Percentiles rank a stretch among this genome's conserved stretches.
phyloP scores from a whole-genome alignment of 192 early-diverging fungal species.

The Rhizophlyctis rosea region DNA sequence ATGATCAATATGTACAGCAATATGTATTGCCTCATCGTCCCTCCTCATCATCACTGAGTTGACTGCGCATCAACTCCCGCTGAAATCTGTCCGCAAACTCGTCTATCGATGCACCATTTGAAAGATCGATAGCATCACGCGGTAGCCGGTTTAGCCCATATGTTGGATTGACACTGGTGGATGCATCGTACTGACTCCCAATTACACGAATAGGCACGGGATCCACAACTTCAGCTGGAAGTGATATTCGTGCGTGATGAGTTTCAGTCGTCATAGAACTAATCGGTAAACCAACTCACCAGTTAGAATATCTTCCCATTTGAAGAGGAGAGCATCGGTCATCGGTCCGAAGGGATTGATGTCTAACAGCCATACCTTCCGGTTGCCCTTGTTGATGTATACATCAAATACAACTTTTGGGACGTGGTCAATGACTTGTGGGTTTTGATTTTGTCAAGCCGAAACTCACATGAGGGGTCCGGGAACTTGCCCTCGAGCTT shows the following conservation, averaged over 20 bases:
- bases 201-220: no score
- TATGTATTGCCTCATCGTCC: background rate
- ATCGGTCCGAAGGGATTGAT: slow-evolving; percentile 82
- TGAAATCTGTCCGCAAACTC: slow-evolving; percentile 58
- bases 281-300: no score
- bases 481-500: slow-evolving; percentile 63
- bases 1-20: no score
- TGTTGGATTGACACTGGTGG: slow-evolving; percentile 45
- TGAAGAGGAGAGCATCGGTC: slow-evolving; percentile 81
- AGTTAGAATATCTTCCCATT: slow-evolving; percentile 72
- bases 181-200: slow-evolving; percentile 39
- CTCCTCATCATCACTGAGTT: background rate
- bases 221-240: no score
- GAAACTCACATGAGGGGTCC: slow-evolving; percentile 65
- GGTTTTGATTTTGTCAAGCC: no score
- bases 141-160: slow-evolving; percentile 69
- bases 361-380: slow-evolving; percentile 76
- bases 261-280: no score
- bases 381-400: slow-evolving; percentile 64
- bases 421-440: no score
- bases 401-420: slow-evolving; percentile 85
- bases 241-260: no score
- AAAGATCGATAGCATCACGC: slow-evolving; percentile 70
- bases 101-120: slow-evolving; percentile 62
- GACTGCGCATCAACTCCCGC: slow-evolving; percentile 54